phyloP scores from a whole-genome alignment of 2,329 filamentous ascomycete genomes.

The Aureobasidium sp. region DNA sequence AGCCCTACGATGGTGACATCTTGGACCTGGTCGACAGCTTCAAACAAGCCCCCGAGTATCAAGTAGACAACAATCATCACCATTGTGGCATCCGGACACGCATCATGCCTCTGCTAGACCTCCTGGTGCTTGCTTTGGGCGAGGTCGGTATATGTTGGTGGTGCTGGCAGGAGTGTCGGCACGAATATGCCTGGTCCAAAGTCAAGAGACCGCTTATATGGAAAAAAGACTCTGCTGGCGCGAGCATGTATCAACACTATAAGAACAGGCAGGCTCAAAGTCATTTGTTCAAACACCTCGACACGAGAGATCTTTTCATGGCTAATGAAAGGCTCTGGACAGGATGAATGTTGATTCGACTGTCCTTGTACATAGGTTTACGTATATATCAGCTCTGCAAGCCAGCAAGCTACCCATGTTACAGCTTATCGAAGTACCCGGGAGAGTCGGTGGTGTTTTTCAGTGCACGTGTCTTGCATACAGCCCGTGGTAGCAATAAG shows the following conservation, averaged over 20 bases:
- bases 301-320: constrained; percentile 26
- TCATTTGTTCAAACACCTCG: constrained; percentile 24
- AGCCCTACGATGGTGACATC: constrained; percentile 54
- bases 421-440: too few relatives aligned
- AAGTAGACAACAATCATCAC: constrained; percentile 65
- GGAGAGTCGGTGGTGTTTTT: too few relatives aligned
- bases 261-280: constrained; percentile 16
- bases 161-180: constrained; percentile 37
- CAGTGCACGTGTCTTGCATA: too few relatives aligned
- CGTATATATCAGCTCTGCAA: background rate
- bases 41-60: constrained; percentile 62
- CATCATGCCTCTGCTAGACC: constrained; percentile 59
- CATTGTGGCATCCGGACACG: constrained; percentile 65
- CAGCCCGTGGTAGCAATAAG: too few relatives aligned
- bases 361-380: background rate
- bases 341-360: background rate
- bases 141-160: constrained; percentile 40
- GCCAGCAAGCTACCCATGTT: background rate
- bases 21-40: constrained; percentile 54
- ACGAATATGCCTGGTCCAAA: constrained; percentile 37
- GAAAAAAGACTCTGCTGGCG: constrained; percentile 22
- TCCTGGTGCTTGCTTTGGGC: constrained; percentile 44
- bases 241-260: constrained; percentile 10
- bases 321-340: constrained; percentile 29
- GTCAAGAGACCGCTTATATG: constrained; percentile 38